A percentile compares a stretch with the other conserved stretches of the same genome.
phyloP scores from a whole-genome alignment of 345 rosid species.

The Geranium rotundifolium region DNA sequence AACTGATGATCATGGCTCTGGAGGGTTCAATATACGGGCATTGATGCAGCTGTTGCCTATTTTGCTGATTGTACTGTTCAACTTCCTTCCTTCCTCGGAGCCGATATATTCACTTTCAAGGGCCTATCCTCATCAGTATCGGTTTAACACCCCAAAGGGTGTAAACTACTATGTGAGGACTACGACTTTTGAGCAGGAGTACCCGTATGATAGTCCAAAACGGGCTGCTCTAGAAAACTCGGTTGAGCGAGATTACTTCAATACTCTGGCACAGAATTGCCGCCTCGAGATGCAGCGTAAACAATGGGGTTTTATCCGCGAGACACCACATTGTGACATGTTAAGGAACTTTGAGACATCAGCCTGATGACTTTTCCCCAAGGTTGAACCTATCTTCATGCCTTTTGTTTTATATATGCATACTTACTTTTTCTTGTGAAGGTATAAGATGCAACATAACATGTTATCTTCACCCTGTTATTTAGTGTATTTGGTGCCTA shows the following conservation, averaged over 20 bases:
- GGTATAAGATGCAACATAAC: too few species aligned
- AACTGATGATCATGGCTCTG: slow-evolving; percentile 31
- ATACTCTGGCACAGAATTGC: slow-evolving; percentile 65
- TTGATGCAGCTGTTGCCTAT: slow-evolving; percentile 79
- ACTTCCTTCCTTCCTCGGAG: slow-evolving; percentile 65
- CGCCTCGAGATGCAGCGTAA: slow-evolving; percentile 70
- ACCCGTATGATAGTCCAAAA: slow-evolving; percentile 34
- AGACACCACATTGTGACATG: slow-evolving; percentile 80
- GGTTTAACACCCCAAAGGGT: slow-evolving; percentile 54
- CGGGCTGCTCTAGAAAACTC: slow-evolving; percentile 39
- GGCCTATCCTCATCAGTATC: slow-evolving; percentile 66
- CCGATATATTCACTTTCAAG: slow-evolving; percentile 59
- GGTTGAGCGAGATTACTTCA: slow-evolving; percentile 70
- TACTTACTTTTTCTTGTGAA: too few species aligned
- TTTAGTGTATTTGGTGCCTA: too few species aligned
- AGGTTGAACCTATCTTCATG: too few species aligned
- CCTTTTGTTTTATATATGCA: too few species aligned
- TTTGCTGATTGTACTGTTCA: slow-evolving; percentile 53
- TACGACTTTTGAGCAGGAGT: slow-evolving; percentile 65
- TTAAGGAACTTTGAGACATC: slow-evolving; percentile 37
- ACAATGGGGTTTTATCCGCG: slow-evolving; percentile 81
- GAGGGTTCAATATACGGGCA: slow-evolving; percentile 48
- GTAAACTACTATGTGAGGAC: slow-evolving; percentile 81
- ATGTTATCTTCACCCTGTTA: too few species aligned
- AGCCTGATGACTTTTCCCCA: slow-evolving; percentile 22